Percentiles rank a stretch among this genome's conserved stretches.
Conservation (phyloP, 2,329 filamentous ascomycete genomes). For the Paracoccidioides lutzii region DNA sequence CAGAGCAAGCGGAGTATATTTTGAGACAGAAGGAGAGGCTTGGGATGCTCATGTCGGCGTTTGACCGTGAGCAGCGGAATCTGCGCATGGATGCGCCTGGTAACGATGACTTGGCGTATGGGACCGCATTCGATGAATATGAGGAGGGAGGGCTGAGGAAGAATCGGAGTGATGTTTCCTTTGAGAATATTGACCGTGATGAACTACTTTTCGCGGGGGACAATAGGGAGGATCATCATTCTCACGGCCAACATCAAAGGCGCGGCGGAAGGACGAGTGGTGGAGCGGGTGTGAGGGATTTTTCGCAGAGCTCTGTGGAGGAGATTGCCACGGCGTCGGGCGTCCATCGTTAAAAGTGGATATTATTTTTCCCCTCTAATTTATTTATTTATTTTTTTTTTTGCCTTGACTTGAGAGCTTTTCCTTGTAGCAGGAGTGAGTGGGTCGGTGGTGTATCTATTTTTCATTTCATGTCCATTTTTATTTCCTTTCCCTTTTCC, state of each 20-base stretch:
- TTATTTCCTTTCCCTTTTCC: background rate
- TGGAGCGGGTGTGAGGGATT: background rate
- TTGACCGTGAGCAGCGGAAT: slow-evolving; percentile 64
- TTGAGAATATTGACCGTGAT: slow-evolving; percentile 70
- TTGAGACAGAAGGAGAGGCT: slow-evolving; percentile 67
- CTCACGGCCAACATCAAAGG: background rate
- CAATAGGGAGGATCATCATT: background rate
- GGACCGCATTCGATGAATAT: slow-evolving; percentile 18
- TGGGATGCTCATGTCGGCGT: slow-evolving; percentile 57
- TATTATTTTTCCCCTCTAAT: background rate
- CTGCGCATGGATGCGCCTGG: slow-evolving; percentile 27
- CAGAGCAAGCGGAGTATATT: slow-evolving; percentile 63
- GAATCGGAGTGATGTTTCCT: slow-evolving; percentile 75
- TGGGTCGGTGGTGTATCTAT: too few relatives aligned
- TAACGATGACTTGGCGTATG: slow-evolving; percentile 30
- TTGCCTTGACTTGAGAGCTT: too few relatives aligned
- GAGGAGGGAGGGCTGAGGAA: slow-evolving; percentile 45
- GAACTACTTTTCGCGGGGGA: background rate
- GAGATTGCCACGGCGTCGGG: slow-evolving; percentile 5
- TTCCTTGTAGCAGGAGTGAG: too few relatives aligned
- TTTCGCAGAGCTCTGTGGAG: slow-evolving; percentile 4
- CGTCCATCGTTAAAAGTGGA: background rate
- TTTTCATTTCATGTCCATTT: background rate
- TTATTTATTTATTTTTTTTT: background rate
- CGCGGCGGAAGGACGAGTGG: background rate